Percentiles rank a stretch among this genome's conserved stretches.
phyloP scores from a whole-genome alignment of 2,329 filamentous ascomycete genomes.

The Didymella exigua region DNA sequence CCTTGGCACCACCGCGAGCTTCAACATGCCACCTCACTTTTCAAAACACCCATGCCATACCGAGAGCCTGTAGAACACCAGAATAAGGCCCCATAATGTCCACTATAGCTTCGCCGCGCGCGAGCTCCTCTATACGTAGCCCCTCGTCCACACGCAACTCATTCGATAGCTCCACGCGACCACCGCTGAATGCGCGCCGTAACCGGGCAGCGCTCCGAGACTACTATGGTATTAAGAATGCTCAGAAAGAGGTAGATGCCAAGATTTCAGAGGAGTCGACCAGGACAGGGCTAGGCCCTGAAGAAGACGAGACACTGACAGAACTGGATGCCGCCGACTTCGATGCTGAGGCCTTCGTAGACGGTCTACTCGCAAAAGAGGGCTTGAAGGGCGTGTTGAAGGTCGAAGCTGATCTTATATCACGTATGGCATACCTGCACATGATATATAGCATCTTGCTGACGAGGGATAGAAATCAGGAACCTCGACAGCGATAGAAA shows the following conservation, averaged over 20 bases:
- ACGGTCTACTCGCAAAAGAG: constrained; percentile 64
- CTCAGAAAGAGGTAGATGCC: constrained; percentile 41
- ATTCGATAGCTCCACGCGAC: constrained; percentile 54
- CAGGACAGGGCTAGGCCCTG: constrained; percentile 40
- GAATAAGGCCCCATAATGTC: constrained; percentile 53
- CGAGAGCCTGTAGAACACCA: neutral
- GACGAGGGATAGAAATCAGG: constrained; percentile 67
- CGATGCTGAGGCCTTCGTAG: constrained; percentile 72
- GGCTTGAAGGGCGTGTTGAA: constrained; percentile 71
- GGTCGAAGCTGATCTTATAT: constrained; percentile 71
- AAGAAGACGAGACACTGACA: constrained; percentile 62
- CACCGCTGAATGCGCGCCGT: constrained; percentile 57
- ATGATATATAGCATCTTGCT: neutral
- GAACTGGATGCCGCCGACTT: constrained; percentile 79
- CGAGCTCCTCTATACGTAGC: constrained; percentile 64
- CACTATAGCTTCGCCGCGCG: constrained; percentile 64
- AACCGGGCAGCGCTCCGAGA: constrained; percentile 89
- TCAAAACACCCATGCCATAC: neutral
- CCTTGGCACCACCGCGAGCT: constrained; percentile 27
- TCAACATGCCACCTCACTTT: constrained; percentile 1
- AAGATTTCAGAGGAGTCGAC: constrained; percentile 42
- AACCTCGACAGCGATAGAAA: constrained; percentile 96
- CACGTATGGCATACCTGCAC: constrained; percentile 41
- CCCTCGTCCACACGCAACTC: constrained; percentile 81
- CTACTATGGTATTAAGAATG: constrained; percentile 82